Percentiles rank a stretch among this genome's conserved stretches.
Evolutionary conservation across 306 rosid species (phyloP).

Genomic region (Corylus americana): DNA sequence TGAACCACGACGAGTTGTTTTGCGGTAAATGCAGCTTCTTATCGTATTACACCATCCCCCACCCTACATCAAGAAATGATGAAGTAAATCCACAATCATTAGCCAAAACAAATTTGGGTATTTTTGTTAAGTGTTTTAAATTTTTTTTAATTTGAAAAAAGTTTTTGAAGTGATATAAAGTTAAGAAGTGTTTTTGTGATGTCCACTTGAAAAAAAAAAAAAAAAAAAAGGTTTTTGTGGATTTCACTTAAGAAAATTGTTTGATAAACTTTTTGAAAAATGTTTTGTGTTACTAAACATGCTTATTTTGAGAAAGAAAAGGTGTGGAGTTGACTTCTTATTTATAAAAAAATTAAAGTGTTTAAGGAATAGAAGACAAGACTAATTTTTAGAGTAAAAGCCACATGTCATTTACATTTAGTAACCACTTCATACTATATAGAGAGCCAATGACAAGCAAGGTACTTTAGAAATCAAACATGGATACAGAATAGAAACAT

Average conservation of each 20-base stretch:
- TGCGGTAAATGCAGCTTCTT: constrained; percentile 66
- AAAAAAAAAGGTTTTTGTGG: too few species aligned
- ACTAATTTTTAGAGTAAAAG: constrained; percentile 7
- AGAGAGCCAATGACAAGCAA: not conserved
- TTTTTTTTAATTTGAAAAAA: too few species aligned
- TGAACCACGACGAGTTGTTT: constrained; percentile 92
- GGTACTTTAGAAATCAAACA: constrained; percentile 1
- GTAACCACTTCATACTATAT: not conserved
- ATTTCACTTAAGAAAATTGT: too few species aligned
- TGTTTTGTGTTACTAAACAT: too few species aligned
- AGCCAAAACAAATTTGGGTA: constrained; percentile 1
- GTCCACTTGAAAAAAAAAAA: too few species aligned
- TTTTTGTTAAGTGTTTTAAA: too few species aligned
- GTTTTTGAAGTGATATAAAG: too few species aligned
- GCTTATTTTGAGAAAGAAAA: too few species aligned
- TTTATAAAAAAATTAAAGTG: not conserved
- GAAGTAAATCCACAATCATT: constrained; percentile 14
- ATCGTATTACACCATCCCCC: constrained; percentile 92
- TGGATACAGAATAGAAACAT: not conserved
- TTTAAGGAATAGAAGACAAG: not conserved
- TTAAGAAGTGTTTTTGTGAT: too few species aligned
- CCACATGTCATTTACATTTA: not conserved
- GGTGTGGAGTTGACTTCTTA: too few species aligned
- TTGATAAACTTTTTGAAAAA: too few species aligned
- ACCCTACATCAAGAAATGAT: constrained; percentile 51